A percentile compares a stretch with the other conserved stretches of the same genome.
These are phyloP conservation scores for Ascochyta lentis DNA, from an alignment of 2,329 filamentous ascomycete genomes.

Conservation along the genomic window DNA sequence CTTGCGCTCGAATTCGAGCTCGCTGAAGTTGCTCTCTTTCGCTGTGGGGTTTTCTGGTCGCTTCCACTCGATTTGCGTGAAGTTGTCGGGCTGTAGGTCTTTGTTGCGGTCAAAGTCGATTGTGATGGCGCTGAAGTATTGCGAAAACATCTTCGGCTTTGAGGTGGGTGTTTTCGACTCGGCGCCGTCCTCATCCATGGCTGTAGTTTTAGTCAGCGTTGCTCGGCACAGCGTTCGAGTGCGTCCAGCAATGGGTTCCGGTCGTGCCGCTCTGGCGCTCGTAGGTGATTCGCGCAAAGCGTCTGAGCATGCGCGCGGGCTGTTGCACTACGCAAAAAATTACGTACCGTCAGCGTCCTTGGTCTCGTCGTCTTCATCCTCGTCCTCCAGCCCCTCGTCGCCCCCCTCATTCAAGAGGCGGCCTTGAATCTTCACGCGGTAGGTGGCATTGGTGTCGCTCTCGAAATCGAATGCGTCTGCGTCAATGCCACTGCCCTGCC, in stretches of 20 bases:
- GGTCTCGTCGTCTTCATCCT: conserved; percentile 49
- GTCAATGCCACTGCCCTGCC: conserved; percentile 76
- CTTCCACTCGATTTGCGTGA: conserved; percentile 80
- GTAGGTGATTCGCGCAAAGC: background rate
- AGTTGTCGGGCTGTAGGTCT: conserved; percentile 70
- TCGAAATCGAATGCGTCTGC: conserved; percentile 83
- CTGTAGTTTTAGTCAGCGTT: conserved; percentile 8
- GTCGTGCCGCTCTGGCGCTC: too few relatives aligned
- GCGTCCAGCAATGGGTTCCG: background rate
- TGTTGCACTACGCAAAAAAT: background rate
- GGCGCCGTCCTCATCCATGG: conserved; percentile 62
- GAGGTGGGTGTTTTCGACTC: conserved; percentile 38
- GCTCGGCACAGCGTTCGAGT: background rate
- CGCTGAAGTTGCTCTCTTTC: conserved; percentile 81
- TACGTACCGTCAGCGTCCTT: conserved; percentile 55
- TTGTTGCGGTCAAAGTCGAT: conserved; percentile 64
- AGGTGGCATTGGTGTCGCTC: conserved; percentile 77
- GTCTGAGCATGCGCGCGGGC: background rate
- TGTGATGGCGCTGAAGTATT: conserved; percentile 82
- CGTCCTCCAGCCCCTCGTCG: conserved; percentile 41
- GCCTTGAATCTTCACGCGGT: conserved; percentile 91
- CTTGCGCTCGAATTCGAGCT: conserved; percentile 87
- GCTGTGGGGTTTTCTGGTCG: conserved; percentile 73
- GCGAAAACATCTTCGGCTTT: conserved; percentile 67
- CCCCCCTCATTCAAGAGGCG: conserved; percentile 69